phyloP scores from a whole-genome alignment of 805 yeast genomes.

The Yarrowia hollandica region DNA sequence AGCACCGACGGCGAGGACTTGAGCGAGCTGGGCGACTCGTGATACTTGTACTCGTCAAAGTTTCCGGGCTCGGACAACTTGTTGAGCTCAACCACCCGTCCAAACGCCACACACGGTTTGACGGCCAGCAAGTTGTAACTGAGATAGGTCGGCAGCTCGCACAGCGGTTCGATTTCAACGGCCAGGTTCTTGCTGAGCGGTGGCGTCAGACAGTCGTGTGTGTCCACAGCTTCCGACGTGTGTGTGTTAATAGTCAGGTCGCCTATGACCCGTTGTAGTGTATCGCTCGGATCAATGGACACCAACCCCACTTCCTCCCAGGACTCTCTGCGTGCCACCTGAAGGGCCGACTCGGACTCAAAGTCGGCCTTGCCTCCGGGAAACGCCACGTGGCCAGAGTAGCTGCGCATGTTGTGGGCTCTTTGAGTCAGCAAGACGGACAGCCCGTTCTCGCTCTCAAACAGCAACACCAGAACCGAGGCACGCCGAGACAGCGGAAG shows the following conservation, averaged over 20 bases:
- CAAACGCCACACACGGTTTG: slow-evolving; percentile 57
- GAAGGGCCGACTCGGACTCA: slow-evolving; percentile 62
- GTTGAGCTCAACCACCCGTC: slow-evolving; percentile 14
- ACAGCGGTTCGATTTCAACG: slow-evolving; percentile 53
- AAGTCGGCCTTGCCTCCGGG: slow-evolving; percentile 93
- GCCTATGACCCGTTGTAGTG: neutral
- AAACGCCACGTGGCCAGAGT: slow-evolving; percentile 86
- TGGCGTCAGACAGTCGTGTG: slow-evolving; percentile 20
- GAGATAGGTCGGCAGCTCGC: slow-evolving; percentile 71
- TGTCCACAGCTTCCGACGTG: slow-evolving; percentile 1
- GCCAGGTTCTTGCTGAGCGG: slow-evolving; percentile 12
- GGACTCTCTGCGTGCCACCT: slow-evolving; percentile 78
- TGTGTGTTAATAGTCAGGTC: slow-evolving; percentile 14
- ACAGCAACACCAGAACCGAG: slow-evolving; percentile 73
- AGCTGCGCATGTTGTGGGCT: slow-evolving; percentile 63
- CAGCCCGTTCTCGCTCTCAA: slow-evolving; percentile 51
- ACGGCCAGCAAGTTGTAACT: slow-evolving; percentile 83
- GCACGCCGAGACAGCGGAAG: slow-evolving; percentile 71
- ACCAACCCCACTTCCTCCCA: slow-evolving; percentile 80
- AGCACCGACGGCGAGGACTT: slow-evolving; percentile 30
- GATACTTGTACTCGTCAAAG: neutral
- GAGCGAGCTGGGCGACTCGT: slow-evolving; percentile 33
- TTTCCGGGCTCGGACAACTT: slow-evolving; percentile 7
- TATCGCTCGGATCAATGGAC: slow-evolving; percentile 5
- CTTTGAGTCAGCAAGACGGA: slow-evolving; percentile 78